A percentile compares a stretch with the other conserved stretches of the same genome.
phyloP scores from a whole-genome alignment of 345 rosid species.

The Noccaea caerulescens region DNA sequence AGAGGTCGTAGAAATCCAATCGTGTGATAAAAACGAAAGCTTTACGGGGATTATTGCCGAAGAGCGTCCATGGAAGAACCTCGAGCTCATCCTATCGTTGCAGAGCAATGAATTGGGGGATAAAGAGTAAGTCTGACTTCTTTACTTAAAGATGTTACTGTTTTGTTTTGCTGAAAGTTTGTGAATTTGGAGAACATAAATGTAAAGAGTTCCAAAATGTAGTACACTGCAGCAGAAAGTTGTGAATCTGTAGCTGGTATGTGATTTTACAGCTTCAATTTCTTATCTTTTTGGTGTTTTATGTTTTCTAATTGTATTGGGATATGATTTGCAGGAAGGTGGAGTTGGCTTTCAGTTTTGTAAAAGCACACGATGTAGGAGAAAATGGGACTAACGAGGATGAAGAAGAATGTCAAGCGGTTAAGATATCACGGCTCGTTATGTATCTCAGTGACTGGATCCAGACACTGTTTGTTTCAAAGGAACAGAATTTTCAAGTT shows the following conservation, averaged over 20 bases:
- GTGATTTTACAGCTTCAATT: neutral
- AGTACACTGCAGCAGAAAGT: neutral
- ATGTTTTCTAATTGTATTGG: neutral
- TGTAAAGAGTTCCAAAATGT: neutral
- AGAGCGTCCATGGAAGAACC: slow-evolving; percentile 71
- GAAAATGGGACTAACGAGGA: slow-evolving; percentile 41
- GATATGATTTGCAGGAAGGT: slow-evolving; percentile 70
- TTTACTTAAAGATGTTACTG: slow-evolving; percentile 1
- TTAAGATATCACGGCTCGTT: slow-evolving; percentile 59
- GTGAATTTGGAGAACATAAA: slow-evolving; percentile 8
- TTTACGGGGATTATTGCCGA: slow-evolving; percentile 31
- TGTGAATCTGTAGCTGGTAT: slow-evolving; percentile 1
- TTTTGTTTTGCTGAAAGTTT: neutral
- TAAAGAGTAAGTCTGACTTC: slow-evolving; percentile 55
- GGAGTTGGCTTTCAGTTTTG: slow-evolving; percentile 61
- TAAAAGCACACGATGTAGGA: slow-evolving; percentile 32
- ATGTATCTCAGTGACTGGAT: slow-evolving; percentile 79
- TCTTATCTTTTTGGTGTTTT: neutral
- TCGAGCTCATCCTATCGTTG: slow-evolving; percentile 64
- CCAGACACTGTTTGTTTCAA: slow-evolving; percentile 59
- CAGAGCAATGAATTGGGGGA: slow-evolving; percentile 54
- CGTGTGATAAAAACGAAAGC: slow-evolving; percentile 22
- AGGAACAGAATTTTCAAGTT: slow-evolving; percentile 49
- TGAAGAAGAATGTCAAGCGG: slow-evolving; percentile 65
- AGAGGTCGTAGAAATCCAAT: slow-evolving; percentile 32